Conservation (phyloP, 2,329 filamentous ascomycete genomes). For the Colletotrichum coccodes region DNA sequence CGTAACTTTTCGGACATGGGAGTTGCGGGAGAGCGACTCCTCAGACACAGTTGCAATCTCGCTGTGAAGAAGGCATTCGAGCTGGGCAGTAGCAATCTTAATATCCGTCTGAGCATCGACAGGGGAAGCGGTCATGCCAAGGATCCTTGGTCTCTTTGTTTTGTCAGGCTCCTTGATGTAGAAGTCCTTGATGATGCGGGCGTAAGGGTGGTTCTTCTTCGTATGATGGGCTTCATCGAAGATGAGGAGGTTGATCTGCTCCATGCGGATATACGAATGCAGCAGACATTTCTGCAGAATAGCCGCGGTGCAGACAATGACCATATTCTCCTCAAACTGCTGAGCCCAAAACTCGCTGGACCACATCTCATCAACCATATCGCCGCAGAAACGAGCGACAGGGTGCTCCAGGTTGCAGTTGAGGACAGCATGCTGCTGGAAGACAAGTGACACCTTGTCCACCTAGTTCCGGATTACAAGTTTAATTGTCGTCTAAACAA, state of each 20-base stretch:
- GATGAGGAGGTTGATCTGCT: slow-evolving; percentile 87
- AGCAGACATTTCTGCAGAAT: slow-evolving; percentile 83
- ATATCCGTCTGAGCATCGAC: slow-evolving; percentile 86
- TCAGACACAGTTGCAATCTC: slow-evolving; percentile 80
- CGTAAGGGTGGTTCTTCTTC: slow-evolving; percentile 93
- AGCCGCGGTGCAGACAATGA: slow-evolving; percentile 92
- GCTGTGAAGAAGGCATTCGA: slow-evolving; percentile 82
- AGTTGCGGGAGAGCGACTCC: slow-evolving; percentile 45
- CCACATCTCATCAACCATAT: slow-evolving; percentile 59
- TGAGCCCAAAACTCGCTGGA: slow-evolving; percentile 60
- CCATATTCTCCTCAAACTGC: slow-evolving; percentile 73
- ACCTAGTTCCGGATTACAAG: slow-evolving; percentile 57
- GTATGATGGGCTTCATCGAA: slow-evolving; percentile 98
- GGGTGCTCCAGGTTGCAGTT: slow-evolving; percentile 82
- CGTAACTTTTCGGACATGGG: slow-evolving; percentile 57
- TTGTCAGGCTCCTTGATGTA: slow-evolving; percentile 66
- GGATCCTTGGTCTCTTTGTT: slow-evolving; percentile 74
- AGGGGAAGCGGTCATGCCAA: slow-evolving; percentile 97
- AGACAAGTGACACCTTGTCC: slow-evolving; percentile 88
- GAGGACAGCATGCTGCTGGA: slow-evolving; percentile 88
- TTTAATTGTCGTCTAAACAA: neutral
- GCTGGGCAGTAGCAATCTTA: slow-evolving; percentile 72
- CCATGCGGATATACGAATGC: slow-evolving; percentile 82
- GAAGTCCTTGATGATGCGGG: slow-evolving; percentile 88
- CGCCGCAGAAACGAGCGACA: slow-evolving; percentile 78